Percentiles rank a stretch among this genome's conserved stretches.
phyloP scores from a whole-genome alignment of 1,284 basidiomycete species.

The Peniophora sp. region DNA sequence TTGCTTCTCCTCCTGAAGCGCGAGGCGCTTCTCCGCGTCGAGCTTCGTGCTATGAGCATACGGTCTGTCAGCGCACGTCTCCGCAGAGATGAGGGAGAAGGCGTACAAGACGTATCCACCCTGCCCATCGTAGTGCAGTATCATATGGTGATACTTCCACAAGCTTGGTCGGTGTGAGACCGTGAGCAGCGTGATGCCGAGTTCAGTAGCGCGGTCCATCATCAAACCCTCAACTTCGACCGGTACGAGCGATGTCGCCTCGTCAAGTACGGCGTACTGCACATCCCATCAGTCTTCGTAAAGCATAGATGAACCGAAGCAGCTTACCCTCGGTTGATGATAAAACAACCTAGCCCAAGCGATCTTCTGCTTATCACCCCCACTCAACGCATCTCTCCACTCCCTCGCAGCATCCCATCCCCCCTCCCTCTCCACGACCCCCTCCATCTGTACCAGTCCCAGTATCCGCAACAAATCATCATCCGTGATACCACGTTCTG shows the following conservation, averaged over 20 bases:
- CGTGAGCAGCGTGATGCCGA: constrained; percentile 86
- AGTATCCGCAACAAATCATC: constrained; percentile 71
- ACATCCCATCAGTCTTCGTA: background rate
- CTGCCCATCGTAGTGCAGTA: constrained; percentile 83
- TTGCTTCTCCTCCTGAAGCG: constrained; percentile 92
- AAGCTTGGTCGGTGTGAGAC: constrained; percentile 89
- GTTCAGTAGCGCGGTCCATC: constrained; percentile 88
- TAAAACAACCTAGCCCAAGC: constrained; percentile 98
- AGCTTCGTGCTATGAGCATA: constrained; percentile 62
- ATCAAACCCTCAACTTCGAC: constrained; percentile 89
- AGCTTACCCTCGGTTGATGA: constrained; percentile 78
- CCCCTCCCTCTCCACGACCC: constrained; percentile 91
- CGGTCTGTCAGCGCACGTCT: background rate
- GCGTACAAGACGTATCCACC: constrained; percentile 82
- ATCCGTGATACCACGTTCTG: constrained; percentile 70
- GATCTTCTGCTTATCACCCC: constrained; percentile 85
- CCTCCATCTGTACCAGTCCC: constrained; percentile 77
- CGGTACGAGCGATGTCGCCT: constrained; percentile 92
- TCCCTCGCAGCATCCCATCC: constrained; percentile 88
- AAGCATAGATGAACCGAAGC: background rate
- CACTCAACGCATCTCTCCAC: constrained; percentile 90
- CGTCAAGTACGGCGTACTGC: constrained; percentile 93
- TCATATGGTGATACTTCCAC: constrained; percentile 93
- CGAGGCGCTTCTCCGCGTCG: constrained; percentile 86
- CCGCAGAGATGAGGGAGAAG: constrained; percentile 4